Base-by-base conservation (phyloP, 352 stramenopile species). In the Phytophthora pseudosyringae region DNA sequence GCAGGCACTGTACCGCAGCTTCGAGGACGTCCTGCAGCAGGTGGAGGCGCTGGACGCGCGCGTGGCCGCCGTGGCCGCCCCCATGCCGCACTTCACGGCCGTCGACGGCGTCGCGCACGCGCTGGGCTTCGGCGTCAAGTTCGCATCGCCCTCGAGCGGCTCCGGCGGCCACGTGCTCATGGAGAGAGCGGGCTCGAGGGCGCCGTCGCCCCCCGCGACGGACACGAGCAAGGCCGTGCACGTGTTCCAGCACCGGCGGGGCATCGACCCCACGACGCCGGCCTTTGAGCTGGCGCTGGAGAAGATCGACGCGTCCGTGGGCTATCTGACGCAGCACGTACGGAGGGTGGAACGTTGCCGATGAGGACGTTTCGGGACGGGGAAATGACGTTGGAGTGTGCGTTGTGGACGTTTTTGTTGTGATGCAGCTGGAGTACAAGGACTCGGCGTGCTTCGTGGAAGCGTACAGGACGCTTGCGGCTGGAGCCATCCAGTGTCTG, bases 181-280 rank as follows among this genome's bases (percentile, higher is more conserved):
- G 57, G 64, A 73, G 33, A 59, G 15, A 41, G 25, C 25, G 45
- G 63, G 26, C 12, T 32, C 53, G 12, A 45, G 25, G 31, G 8
- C 41, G 56, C 38, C 35, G 13, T 60, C 29, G 21, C 4, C 28
- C 25, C 6, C 48, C 0, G 16, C 28, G 3, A 50, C 31, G 4
- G 43, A 52, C 35, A 26, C 60, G 0, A 64, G 75, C 39, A 75
- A 77, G 29, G 74, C 78, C 0, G 83, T 95, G 44, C 81, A 95
- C 25, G 83, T 95, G 13, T 91, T 88, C 54, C 84, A 90, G 69
- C 83, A 93, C 60, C 81, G 81, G 49, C 82, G 82, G 29, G 83
- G 62, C 5, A 76, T 95, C 15, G 87, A 95, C 56, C 84, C 85
- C 3, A 95, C 87, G 1, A 87, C 80, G 4, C n/a, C 31, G 1